phyloP scores from a whole-genome alignment of 352 stramenopile species.

The Phytophthora ramorum region DNA sequence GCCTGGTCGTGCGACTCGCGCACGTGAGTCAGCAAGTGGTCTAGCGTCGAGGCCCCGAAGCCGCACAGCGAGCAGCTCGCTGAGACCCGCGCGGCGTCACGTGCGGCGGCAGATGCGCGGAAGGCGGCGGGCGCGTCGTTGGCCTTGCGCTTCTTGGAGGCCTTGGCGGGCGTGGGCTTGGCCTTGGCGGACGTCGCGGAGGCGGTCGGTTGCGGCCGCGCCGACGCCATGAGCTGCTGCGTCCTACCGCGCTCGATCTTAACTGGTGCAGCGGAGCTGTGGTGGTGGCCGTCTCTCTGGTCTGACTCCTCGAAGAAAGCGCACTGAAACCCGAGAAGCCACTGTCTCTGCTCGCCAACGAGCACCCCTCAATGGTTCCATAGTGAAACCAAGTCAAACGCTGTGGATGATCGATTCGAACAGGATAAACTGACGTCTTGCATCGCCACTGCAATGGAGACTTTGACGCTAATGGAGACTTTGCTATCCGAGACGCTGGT shows the following conservation, averaged over 20 bases:
- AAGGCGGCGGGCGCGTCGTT: slow-evolving; percentile 26
- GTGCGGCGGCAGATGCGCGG: slow-evolving; percentile 14
- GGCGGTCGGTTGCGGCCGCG: slow-evolving; percentile 12
- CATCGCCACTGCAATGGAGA: background rate
- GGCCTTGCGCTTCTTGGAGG: slow-evolving; percentile 70
- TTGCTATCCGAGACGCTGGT: background rate
- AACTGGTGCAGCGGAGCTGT: slow-evolving; percentile 1
- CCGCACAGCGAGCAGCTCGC: slow-evolving; percentile 51
- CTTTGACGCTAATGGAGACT: background rate
- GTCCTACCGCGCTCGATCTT: slow-evolving; percentile 19
- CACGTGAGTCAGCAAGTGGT: slow-evolving; percentile 61
- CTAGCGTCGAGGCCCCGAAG: slow-evolving; percentile 52
- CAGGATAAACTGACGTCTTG: background rate
- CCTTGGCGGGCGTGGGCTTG: slow-evolving; percentile 8
- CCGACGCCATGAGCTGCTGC: slow-evolving; percentile 26
- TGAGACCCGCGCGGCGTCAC: slow-evolving; percentile 7
- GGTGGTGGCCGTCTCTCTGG: background rate
- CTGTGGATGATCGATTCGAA: background rate
- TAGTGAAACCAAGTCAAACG: slow-evolving; percentile 2
- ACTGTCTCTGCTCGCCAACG: background rate
- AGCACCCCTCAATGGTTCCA: background rate
- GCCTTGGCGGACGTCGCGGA: slow-evolving; percentile 7
- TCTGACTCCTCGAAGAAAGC: slow-evolving; percentile 8
- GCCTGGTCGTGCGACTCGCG: slow-evolving; percentile 44
- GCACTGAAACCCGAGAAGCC: slow-evolving; percentile 6